Conservation (phyloP, 2,329 filamentous ascomycete genomes). For the Microdochium trichocladiopsis region DNA sequence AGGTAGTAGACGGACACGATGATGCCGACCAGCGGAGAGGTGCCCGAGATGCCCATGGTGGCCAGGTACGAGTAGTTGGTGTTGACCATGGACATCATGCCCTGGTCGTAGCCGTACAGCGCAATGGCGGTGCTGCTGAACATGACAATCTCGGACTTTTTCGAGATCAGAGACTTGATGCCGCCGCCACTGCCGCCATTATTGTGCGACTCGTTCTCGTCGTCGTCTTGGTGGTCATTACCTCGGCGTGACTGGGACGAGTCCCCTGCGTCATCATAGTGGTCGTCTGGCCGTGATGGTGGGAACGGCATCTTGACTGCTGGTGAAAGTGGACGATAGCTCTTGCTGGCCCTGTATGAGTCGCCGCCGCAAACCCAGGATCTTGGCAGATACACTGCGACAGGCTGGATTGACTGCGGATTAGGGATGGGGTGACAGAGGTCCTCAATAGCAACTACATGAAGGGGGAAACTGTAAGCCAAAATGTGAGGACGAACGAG, state of each 20-base stretch:
- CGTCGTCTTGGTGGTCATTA: background rate
- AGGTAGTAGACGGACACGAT: conserved; percentile 58
- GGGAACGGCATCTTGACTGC: conserved; percentile 19
- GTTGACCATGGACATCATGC: conserved; percentile 26
- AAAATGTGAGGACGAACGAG: too few relatives aligned
- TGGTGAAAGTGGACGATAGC: too few relatives aligned
- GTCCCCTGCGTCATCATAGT: background rate
- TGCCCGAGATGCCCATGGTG: conserved; percentile 46
- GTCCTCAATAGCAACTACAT: too few relatives aligned
- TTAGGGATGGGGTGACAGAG: too few relatives aligned
- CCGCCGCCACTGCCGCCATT: conserved; percentile 3
- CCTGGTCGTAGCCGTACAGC: conserved; percentile 25
- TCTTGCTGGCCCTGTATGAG: too few relatives aligned
- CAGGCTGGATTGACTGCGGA: too few relatives aligned
- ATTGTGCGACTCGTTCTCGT: too few relatives aligned
- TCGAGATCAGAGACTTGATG: conserved; percentile 17
- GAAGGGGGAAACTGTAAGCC: too few relatives aligned
- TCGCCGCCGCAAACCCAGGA: too few relatives aligned
- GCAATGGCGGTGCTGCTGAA: conserved; percentile 31
- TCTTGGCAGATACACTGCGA: too few relatives aligned
- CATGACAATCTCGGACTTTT: conserved; percentile 24
- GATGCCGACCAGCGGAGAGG: conserved; percentile 46
- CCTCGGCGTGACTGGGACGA: background rate
- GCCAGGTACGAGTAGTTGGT: conserved; percentile 38
- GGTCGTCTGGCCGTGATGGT: conserved; percentile 9